Percentiles rank a stretch among this genome's conserved stretches.
phyloP scores from a whole-genome alignment of 164 flowering plant species.

The Buxus sempervirens region DNA sequence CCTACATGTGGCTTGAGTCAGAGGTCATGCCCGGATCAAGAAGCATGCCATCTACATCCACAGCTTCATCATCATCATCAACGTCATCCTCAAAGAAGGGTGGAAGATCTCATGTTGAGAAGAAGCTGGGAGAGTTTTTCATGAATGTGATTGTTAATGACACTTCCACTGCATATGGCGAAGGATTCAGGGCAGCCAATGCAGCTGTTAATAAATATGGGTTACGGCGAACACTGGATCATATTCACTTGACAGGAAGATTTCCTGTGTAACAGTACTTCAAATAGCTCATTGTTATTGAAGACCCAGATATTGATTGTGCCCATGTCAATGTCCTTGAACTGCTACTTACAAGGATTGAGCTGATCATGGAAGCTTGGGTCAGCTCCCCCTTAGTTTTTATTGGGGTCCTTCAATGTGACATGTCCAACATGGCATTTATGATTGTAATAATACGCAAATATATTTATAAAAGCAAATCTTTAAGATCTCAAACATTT shows the following conservation, averaged over 20 bases:
- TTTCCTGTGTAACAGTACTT: slow-evolving; percentile 40
- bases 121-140: slow-evolving; percentile 83
- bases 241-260: slow-evolving; percentile 65
- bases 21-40: slow-evolving; percentile 67
- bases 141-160: slow-evolving; percentile 82
- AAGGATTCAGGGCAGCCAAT: slow-evolving; percentile 79
- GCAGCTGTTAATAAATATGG: slow-evolving; percentile 84
- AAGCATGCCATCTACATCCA: slow-evolving; percentile 59
- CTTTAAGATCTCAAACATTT: too few species aligned
- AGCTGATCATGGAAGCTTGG: slow-evolving; percentile 24
- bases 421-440: background rate
- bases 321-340: background rate
- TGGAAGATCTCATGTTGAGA: slow-evolving; percentile 55
- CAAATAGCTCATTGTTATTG: background rate
- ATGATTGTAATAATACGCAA: slow-evolving; percentile 13
- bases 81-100: slow-evolving; percentile 71
- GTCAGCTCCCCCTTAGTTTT: slow-evolving; percentile 30
- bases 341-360: slow-evolving; percentile 22
- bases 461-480: too few species aligned
- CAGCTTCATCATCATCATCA: slow-evolving; percentile 51
- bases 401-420: slow-evolving; percentile 19
- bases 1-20: slow-evolving; percentile 93
- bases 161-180: slow-evolving; percentile 87
- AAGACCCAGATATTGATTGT: too few species aligned
- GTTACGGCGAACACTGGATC: slow-evolving; percentile 70